Evolutionary conservation across 2,329 filamentous ascomycete species (phyloP), one percentile per base, ranked within the genome.

Genomic region (Ceratocystis albifundus): DNA sequence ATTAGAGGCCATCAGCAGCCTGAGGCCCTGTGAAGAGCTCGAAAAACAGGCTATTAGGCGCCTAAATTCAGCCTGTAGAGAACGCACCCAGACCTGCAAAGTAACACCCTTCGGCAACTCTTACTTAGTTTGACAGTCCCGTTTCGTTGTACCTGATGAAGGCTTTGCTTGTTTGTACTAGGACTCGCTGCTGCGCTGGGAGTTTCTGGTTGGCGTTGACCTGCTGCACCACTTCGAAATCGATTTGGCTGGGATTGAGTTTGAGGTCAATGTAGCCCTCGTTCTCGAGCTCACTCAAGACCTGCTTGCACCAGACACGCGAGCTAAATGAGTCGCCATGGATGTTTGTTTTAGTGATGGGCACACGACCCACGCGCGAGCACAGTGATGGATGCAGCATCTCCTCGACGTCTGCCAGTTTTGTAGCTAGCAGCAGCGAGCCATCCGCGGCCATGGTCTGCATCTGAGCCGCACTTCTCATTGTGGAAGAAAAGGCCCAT

Each of bases 201-300:
- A 65, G 48, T 3, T 17, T 20, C 36, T 46, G 30, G 28, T 67
- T 67, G 32, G 22, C 48, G 4, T 20, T 41, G 12, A 30, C 65
- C 25, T 50, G n/a, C 20, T 53, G 30, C 30, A 59, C 32, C 8
- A 45, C 46, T 57, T 67, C 66, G 15, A 15, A 17, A 28, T 64
- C 55, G 32, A 67, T 65, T 15, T 59, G 30, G 44, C 57, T n/a
- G 3, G 55, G 44, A 17, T 30, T 57, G 20, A 25, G 32, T 12
- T 48, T 53, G 4, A 67, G 55, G 8, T 65, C 66, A 17, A 69
- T 66, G 62, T 69, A 69, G 20, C 69, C 69, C 66, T 69, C 69
- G 55, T 67, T 67, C 20, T 67, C 69, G 10, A 69, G 64, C 64
- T 67, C 67, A 55, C 55, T 64, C 41, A 69, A 57, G 48, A 65